These are phyloP conservation scores for Russula lepida DNA, from an alignment of 768 basidiomycete genomes.

Conservation along the genomic window DNA sequence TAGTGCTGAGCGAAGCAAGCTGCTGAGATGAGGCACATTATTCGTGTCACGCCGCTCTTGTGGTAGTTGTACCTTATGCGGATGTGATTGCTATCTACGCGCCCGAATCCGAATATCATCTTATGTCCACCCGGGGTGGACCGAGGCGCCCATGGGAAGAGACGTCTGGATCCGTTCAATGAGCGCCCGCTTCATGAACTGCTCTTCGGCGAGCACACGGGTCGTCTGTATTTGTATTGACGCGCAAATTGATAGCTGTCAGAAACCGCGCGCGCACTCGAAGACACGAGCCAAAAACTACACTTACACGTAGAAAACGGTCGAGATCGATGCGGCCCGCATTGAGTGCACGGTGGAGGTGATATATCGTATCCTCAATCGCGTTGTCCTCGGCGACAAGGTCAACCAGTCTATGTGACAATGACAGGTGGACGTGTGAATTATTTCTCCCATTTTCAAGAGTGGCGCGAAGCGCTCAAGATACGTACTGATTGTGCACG, in stretches of 20 bases:
- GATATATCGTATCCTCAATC: constrained; percentile 97
- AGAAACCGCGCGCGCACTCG: constrained; percentile 4
- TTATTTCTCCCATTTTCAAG: background rate
- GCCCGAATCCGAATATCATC: background rate
- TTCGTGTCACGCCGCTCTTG: background rate
- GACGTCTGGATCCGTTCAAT: constrained; percentile 79
- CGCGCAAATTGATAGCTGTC: background rate
- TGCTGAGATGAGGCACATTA: constrained; percentile 6
- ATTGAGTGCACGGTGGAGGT: constrained; percentile 89
- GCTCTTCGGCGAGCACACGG: constrained; percentile 85
- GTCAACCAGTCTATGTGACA: constrained; percentile 68
- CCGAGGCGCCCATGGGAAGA: constrained; percentile 39
- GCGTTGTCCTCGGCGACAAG: constrained; percentile 99
- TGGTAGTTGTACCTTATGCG: background rate
- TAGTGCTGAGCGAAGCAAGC: background rate
- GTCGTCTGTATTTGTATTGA: constrained; percentile 45
- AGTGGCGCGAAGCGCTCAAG: constrained; percentile 10
- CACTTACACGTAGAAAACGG: constrained; percentile 78
- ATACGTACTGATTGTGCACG: constrained; percentile 88
- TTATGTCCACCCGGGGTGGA: constrained; percentile 13
- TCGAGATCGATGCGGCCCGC: constrained; percentile 89
- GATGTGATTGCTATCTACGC: constrained; percentile 4
- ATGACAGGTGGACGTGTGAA: background rate
- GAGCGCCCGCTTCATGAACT: constrained; percentile 93
- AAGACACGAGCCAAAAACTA: background rate